Evolutionary conservation across 306 rosid genomes (phyloP).

Genomic region (Elaeagnus macrophylla): DNA sequence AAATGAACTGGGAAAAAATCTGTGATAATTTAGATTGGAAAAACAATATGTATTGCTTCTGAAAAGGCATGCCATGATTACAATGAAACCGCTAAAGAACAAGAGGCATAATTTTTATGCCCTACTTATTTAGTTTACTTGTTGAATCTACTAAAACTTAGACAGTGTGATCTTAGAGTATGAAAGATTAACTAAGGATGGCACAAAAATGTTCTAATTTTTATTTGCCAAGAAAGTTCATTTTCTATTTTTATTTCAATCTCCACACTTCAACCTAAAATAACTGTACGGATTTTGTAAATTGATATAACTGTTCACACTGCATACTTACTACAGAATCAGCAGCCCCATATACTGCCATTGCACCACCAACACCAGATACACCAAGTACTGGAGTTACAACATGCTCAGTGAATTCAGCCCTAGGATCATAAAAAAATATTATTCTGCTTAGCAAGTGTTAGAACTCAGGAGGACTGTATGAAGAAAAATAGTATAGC

Average conservation of each 20-base stretch:
- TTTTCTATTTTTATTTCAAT: neutral
- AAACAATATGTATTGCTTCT: too few species aligned
- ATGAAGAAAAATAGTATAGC: conserved; percentile 18
- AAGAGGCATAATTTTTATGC: too few species aligned
- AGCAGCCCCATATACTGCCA: conserved; percentile 92
- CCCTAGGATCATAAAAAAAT: conserved; percentile 38
- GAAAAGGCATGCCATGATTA: too few species aligned
- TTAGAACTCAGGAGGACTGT: neutral
- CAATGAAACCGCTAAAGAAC: too few species aligned
- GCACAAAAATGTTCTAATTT: neutral
- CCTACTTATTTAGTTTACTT: too few species aligned
- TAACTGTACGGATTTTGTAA: neutral
- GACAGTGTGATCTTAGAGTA: too few species aligned
- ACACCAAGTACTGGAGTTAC: conserved; percentile 77
- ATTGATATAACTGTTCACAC: neutral
- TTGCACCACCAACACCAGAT: conserved; percentile 89
- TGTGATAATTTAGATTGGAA: too few species aligned
- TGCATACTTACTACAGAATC: conserved; percentile 80
- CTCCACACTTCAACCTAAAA: neutral
- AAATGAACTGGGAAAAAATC: too few species aligned
- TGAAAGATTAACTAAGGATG: neutral
- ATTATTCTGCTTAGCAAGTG: conserved; percentile 11
- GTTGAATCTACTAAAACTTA: too few species aligned
- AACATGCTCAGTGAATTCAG: conserved; percentile 66
- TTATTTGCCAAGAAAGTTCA: neutral